These are phyloP conservation scores for Boletus patriciae DNA, from an alignment of 768 basidiomycete species.

Conservation along the genomic window DNA sequence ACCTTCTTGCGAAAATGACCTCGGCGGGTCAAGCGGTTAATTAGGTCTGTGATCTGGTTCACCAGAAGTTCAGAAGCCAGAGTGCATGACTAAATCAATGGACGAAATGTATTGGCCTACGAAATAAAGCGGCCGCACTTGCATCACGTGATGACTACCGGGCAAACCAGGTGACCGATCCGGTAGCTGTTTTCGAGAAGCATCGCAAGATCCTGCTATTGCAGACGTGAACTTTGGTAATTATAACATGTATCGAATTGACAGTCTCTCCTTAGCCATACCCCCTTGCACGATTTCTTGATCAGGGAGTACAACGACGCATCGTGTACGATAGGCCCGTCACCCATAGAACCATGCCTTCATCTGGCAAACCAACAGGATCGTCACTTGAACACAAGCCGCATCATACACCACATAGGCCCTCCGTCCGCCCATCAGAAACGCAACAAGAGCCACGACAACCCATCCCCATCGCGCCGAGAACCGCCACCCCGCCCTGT, in stretches of 20 bases:
- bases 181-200: background rate
- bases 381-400: constrained; percentile 40
- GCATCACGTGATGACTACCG: constrained; percentile 7
- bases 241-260: no score
- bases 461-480: constrained; percentile 55
- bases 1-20: constrained; percentile 13
- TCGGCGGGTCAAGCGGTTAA: background rate
- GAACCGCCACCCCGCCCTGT: constrained; percentile 11
- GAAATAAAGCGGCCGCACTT: background rate
- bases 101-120: background rate
- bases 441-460: constrained; percentile 50
- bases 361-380: constrained; percentile 12
- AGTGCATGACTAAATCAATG: background rate
- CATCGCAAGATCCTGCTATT: background rate
- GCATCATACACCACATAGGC: constrained; percentile 68
- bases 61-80: constrained; percentile 2
- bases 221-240: no score
- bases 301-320: background rate
- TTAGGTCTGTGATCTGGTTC: background rate
- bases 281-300: no score
- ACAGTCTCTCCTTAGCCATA: no score
- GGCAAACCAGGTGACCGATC: background rate
- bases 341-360: constrained; percentile 6
- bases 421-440: constrained; percentile 65
- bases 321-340: background rate